These are phyloP conservation scores for Penicillium crystallinum DNA, from an alignment of 495 filamentous ascomycete genomes.

Conservation along the genomic window DNA sequence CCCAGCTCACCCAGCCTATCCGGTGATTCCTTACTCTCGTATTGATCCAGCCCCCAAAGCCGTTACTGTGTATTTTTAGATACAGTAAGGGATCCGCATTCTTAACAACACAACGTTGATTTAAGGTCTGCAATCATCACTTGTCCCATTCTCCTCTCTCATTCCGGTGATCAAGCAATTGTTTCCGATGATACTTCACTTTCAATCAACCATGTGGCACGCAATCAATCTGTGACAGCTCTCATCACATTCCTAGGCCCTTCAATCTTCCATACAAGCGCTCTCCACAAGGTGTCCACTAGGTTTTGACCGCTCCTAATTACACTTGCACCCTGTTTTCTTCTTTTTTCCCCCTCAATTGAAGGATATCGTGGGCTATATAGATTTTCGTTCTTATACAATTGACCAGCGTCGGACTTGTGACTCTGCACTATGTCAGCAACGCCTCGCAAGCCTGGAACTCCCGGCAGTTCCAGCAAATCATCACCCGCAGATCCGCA, in stretches of 20 bases:
- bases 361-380: slow-evolving; percentile 2
- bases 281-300: slow-evolving; percentile 22
- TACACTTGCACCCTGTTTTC: slow-evolving; percentile 13
- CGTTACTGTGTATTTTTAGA: slow-evolving; percentile 25
- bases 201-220: slow-evolving; percentile 25
- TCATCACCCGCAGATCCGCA: slow-evolving; percentile 33
- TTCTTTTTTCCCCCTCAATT: slow-evolving; percentile 8
- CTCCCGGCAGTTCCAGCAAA: slow-evolving; percentile 36
- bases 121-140: slow-evolving; percentile 14
- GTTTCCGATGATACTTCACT: slow-evolving; percentile 19
- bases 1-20: too few species aligned
- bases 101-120: slow-evolving; percentile 11
- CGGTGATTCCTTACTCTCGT: slow-evolving; percentile 1
- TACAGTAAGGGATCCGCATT: slow-evolving; percentile 29
- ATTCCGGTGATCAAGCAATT: slow-evolving; percentile 17
- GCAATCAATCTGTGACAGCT: slow-evolving; percentile 25
- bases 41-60: slow-evolving; percentile 10
- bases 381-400: slow-evolving; percentile 14
- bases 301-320: slow-evolving; percentile 26
- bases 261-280: slow-evolving; percentile 10
- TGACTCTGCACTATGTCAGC: slow-evolving; percentile 37
- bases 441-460: slow-evolving; percentile 42
- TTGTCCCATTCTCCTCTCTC: slow-evolving; percentile 13
- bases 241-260: slow-evolving; percentile 14
- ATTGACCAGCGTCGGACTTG: slow-evolving; percentile 13